A percentile compares a stretch with the other conserved stretches of the same genome.
phyloP scores from a whole-genome alignment of 2,329 filamentous ascomycete genomes.

The Penicillium sp. region DNA sequence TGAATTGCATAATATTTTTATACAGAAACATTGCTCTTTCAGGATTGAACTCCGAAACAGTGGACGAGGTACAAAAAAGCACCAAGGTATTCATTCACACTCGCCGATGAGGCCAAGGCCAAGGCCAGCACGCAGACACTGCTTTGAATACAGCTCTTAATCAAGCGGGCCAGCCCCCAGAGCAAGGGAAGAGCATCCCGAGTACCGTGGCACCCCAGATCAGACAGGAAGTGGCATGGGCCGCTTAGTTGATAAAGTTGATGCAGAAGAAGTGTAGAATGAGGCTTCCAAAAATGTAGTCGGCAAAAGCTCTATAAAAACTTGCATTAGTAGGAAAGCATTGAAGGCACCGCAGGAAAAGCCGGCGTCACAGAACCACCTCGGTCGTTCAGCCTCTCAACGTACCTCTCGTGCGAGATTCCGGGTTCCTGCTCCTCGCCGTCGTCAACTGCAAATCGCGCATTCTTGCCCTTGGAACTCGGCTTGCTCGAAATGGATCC shows the following conservation, averaged over 20 bases:
- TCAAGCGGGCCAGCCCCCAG: no score
- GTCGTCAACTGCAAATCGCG: conserved; percentile 19
- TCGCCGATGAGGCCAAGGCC: no score
- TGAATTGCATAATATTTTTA: no score
- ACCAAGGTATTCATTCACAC: no score
- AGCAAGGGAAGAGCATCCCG: no score
- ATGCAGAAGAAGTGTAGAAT: conserved; percentile 98
- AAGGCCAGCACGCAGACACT: no score
- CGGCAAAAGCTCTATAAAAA: conserved; percentile 76
- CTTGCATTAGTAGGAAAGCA: conserved; percentile 1
- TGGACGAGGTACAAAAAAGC: no score
- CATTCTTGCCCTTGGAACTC: conserved; percentile 30
- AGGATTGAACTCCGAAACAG: no score
- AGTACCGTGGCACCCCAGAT: background rate
- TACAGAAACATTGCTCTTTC: no score
- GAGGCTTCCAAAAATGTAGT: conserved; percentile 90
- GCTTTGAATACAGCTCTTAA: background rate
- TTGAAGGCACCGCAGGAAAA: no score
- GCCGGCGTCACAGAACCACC: no score
- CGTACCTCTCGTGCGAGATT: conserved; percentile 44
- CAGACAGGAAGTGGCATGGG: background rate
- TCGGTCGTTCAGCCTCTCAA: conserved; percentile 1
- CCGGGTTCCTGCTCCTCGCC: conserved; percentile 25
- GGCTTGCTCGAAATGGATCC: conserved; percentile 57
- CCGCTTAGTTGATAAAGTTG: conserved; percentile 95